These are phyloP conservation scores for Elasticomyces elasticus DNA, from an alignment of 495 filamentous ascomycete genomes.

Conservation along the genomic window DNA sequence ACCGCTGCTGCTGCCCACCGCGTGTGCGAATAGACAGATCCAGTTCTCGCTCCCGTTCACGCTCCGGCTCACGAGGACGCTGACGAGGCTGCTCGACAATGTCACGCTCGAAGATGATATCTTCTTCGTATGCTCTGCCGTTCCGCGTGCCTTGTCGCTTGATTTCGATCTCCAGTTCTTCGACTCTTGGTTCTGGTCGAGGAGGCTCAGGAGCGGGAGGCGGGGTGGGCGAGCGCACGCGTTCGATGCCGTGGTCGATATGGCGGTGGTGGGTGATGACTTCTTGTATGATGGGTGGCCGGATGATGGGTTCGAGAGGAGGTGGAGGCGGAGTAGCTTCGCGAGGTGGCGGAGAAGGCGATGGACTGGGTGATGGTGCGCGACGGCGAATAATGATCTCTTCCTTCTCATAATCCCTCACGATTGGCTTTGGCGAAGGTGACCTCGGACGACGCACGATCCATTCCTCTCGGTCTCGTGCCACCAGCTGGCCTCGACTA, in stretches of 20 bases:
- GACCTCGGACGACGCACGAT: constrained; percentile 24
- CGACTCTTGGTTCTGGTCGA: constrained; percentile 23
- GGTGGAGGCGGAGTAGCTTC: constrained; percentile 36
- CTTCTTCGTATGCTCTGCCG: constrained; percentile 42
- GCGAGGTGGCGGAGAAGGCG: constrained; percentile 20
- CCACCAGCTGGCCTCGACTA: constrained; percentile 24
- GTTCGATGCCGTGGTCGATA: constrained; percentile 61
- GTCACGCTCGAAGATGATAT: constrained; percentile 51
- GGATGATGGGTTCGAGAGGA: constrained; percentile 48
- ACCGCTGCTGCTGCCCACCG: not conserved
- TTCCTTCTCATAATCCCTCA: constrained; percentile 24
- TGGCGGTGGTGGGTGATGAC: constrained; percentile 78
- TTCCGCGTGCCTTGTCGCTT: constrained; percentile 30
- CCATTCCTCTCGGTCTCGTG: constrained; percentile 32
- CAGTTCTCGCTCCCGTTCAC: constrained; percentile 3
- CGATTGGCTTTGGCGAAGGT: constrained; percentile 24
- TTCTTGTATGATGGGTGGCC: constrained; percentile 61
- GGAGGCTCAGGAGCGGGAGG: constrained; percentile 33
- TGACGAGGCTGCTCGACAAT: constrained; percentile 28
- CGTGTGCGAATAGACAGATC: not conserved
- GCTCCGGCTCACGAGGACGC: constrained; percentile 21
- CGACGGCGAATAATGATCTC: constrained; percentile 34
- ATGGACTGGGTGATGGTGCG: constrained; percentile 25
- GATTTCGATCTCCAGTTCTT: constrained; percentile 41
- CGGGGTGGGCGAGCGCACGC: constrained; percentile 30